Evolutionary conservation across 192 early-diverging fungal genomes (phyloP).

Genomic region (Coemansia sp.): DNA sequence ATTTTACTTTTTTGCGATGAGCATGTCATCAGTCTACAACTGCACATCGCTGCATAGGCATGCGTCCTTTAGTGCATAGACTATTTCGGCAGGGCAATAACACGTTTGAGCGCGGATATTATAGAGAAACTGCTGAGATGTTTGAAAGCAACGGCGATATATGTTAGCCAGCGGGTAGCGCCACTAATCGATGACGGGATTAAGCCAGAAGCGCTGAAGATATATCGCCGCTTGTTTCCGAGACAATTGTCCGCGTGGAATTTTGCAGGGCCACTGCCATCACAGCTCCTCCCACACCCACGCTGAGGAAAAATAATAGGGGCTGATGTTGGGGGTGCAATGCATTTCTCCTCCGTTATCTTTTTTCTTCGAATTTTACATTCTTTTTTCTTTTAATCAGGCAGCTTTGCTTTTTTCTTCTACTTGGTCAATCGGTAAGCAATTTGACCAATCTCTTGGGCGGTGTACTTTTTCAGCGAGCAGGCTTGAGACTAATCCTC

Average conservation of each 20-base stretch:
- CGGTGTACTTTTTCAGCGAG: neutral
- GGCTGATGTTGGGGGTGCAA: neutral
- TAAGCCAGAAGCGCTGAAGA: neutral
- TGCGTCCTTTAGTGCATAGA: neutral
- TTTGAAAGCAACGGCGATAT: neutral
- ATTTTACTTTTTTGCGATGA: neutral
- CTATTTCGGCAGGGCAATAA: neutral
- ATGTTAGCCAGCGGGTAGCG: neutral
- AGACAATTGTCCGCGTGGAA: constrained; percentile 1
- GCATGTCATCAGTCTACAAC: neutral
- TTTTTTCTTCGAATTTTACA: neutral
- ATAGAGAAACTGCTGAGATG: neutral
- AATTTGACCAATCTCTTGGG: neutral
- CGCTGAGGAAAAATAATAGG: neutral
- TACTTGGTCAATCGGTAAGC: neutral
- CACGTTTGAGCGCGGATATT: neutral
- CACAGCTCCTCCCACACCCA: constrained; percentile 3
- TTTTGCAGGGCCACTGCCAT: neutral
- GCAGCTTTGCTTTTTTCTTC: neutral
- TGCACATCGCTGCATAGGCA: neutral
- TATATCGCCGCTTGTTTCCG: constrained; percentile 1
- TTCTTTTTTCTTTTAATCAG: neutral
- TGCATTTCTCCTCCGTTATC: neutral
- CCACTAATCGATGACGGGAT: neutral
- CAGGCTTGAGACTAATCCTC: neutral